These are phyloP conservation scores for Mycosphaerella arachidis DNA, from an alignment of 2,329 filamentous ascomycete genomes.

Conservation along the genomic window DNA sequence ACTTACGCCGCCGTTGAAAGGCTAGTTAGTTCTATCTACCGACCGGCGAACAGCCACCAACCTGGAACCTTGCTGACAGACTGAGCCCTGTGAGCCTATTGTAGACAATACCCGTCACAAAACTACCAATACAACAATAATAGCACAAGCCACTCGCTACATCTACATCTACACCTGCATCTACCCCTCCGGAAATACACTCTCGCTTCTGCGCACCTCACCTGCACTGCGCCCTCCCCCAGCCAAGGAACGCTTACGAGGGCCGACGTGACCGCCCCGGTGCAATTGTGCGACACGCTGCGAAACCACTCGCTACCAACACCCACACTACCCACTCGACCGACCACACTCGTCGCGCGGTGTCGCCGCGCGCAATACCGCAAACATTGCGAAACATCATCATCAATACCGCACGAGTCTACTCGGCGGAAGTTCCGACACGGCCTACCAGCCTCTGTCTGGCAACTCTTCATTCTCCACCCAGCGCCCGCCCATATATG, in stretches of 20 bases:
- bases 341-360: neutral
- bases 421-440: conserved; percentile 45
- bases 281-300: neutral
- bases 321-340: conserved; percentile 3
- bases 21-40: neutral
- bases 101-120: neutral
- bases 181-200: neutral
- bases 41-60: neutral
- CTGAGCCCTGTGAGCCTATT: neutral
- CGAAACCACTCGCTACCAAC: neutral
- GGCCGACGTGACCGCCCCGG: neutral
- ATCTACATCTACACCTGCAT: neutral
- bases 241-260: neutral
- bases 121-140: neutral
- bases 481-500: conserved; percentile 23
- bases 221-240: neutral
- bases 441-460: conserved; percentile 45
- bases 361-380: conserved; percentile 25
- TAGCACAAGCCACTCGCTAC: neutral
- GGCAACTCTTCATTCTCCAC: conserved; percentile 31
- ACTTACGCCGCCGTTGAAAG: neutral
- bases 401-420: conserved; percentile 55
- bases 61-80: neutral
- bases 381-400: conserved; percentile 48
- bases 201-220: neutral